These are phyloP conservation scores for Ploettnerulaceae sp. DNA, from an alignment of 2,329 filamentous ascomycete species.

Conservation along the genomic window DNA sequence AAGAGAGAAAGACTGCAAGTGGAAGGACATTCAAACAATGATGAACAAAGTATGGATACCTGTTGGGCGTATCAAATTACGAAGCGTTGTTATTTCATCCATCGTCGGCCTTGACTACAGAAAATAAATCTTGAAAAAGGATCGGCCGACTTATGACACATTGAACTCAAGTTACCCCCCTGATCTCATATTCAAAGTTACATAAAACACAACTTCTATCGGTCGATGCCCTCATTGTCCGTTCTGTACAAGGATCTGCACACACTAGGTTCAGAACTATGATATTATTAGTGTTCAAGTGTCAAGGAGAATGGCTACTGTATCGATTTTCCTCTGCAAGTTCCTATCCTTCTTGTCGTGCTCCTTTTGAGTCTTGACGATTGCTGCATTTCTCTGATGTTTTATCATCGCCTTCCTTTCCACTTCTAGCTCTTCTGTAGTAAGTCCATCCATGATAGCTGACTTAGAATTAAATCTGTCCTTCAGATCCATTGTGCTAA, in stretches of 20 bases:
- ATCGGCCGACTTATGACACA: no score
- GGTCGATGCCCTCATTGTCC: constrained; percentile 9
- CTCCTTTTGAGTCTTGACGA: constrained; percentile 1
- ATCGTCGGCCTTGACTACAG: neutral
- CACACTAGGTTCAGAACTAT: constrained; percentile 1
- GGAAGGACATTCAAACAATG: constrained; percentile 74
- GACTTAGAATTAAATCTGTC: neutral
- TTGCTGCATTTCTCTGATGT: constrained; percentile 6
- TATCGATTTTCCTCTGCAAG: constrained; percentile 7
- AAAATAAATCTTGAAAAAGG: no score
- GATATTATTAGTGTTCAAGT: neutral
- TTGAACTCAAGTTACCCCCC: no score
- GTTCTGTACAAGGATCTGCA: constrained; percentile 12
- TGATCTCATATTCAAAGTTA: no score
- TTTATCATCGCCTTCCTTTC: constrained; percentile 1
- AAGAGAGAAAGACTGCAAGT: constrained; percentile 96
- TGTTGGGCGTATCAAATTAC: neutral
- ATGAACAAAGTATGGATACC: constrained; percentile 12
- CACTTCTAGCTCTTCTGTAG: constrained; percentile 9
- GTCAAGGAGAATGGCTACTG: neutral
- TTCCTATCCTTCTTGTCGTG: constrained; percentile 10
- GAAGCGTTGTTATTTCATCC: neutral
- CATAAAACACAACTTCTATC: constrained; percentile 8
- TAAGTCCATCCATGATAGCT: neutral
- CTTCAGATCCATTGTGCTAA: no score